A percentile compares a stretch with the other conserved stretches of the same genome.
phyloP scores from a whole-genome alignment of 73 alveolate genomes.

The Loxodes magnus region DNA sequence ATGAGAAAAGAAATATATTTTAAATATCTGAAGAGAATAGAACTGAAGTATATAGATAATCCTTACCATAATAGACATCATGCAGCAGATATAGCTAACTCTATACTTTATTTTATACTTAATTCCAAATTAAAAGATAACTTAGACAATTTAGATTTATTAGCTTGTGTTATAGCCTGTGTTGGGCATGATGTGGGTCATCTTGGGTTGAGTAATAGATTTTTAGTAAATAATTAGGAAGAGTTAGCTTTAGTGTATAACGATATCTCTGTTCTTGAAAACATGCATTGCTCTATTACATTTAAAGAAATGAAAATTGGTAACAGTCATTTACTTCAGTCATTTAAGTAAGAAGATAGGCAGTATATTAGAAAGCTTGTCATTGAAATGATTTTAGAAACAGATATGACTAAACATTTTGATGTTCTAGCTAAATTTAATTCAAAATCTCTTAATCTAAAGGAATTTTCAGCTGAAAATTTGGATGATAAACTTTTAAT shows the following conservation, averaged over 20 bases:
- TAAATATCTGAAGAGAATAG: not conserved
- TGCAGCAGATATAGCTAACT: slow-evolving; percentile 66
- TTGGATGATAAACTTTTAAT: too few relatives aligned
- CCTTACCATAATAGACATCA: slow-evolving; percentile 51
- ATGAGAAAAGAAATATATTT: too few relatives aligned
- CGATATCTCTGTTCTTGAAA: slow-evolving; percentile 11
- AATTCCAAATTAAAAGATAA: slow-evolving; percentile 13
- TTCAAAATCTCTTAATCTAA: slow-evolving; percentile 9
- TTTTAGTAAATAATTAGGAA: slow-evolving; percentile 1
- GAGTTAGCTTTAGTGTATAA: slow-evolving; percentile 13
- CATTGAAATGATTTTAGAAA: slow-evolving; percentile 36
- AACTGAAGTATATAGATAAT: slow-evolving; percentile 1
- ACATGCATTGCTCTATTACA: not conserved
- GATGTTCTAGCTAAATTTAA: slow-evolving; percentile 19
- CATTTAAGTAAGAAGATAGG: slow-evolving; percentile 21
- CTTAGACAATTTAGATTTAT: slow-evolving; percentile 4
- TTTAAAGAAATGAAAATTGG: not conserved
- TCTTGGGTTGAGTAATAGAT: slow-evolving; percentile 9
- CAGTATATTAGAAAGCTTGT: slow-evolving; percentile 29
- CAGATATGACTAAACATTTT: slow-evolving; percentile 54
- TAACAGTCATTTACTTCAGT: slow-evolving; percentile 15
- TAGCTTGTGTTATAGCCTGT: slow-evolving; percentile 16
- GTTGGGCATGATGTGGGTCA: slow-evolving; percentile 19
- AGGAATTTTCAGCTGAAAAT: too few relatives aligned
- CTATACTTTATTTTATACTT: slow-evolving; percentile 13